Evolutionary conservation across 176 grass and related monocot species (phyloP).

Genomic region (Hordeum vulgare): DNA sequence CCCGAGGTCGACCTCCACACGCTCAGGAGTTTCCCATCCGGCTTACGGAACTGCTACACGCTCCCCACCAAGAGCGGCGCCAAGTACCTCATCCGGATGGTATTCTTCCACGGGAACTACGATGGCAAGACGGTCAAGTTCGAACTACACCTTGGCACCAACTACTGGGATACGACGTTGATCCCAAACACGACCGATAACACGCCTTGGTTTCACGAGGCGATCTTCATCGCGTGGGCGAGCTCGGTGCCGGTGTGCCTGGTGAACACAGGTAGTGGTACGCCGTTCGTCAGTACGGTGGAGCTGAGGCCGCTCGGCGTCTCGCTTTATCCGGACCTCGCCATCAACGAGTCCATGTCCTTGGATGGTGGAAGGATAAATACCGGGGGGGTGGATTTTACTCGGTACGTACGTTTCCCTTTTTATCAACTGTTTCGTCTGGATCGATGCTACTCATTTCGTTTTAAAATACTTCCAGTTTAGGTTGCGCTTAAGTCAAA

Average conservation of each 20-base stretch:
- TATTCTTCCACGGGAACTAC: background rate
- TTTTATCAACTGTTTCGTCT: no score
- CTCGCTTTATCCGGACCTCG: background rate
- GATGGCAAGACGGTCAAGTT: background rate
- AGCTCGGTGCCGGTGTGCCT: constrained; percentile 26
- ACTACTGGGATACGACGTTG: background rate
- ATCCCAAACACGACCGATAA: background rate
- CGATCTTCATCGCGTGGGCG: background rate
- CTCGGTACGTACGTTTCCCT: background rate
- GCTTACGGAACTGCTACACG: background rate
- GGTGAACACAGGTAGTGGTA: constrained; percentile 29
- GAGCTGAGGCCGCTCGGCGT: background rate
- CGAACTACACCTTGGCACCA: background rate
- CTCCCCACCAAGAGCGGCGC: background rate
- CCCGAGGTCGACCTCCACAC: background rate
- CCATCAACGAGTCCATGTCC: background rate
- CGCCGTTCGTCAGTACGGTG: constrained; percentile 24
- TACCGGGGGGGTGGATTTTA: background rate
- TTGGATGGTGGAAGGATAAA: background rate
- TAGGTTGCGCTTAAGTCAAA: no score
- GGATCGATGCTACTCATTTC: no score
- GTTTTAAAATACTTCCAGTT: no score
- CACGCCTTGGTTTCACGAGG: background rate
- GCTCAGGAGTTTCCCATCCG: background rate
- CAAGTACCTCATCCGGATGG: background rate